Base-by-base conservation (phyloP, 495 filamentous ascomycete species). In the Daldinia vernicosa region DNA sequence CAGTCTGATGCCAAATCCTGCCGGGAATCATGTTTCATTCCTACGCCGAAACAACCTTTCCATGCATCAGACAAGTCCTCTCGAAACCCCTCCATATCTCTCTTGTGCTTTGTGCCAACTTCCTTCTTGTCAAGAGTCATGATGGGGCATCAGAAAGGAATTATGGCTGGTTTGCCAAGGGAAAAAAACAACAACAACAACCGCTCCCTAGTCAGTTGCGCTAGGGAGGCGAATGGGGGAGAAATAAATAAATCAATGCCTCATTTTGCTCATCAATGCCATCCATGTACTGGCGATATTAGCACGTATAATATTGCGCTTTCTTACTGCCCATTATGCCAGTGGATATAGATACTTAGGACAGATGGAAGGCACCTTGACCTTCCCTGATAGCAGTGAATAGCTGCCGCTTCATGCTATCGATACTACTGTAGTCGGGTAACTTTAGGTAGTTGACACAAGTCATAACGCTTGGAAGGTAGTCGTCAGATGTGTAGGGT, bases 391-490 rank as follows among this genome's bases (percentile, higher is more conserved):
- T 97, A 43, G 96, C 96, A 57, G 92, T 89, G 47, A 88, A 89
- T 33, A 99, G 82, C 76, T 90, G 90, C 72, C 89, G 84, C 61
- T 85, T 88, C 76, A 99, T 86, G 39, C 92, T 85, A 15, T 93
- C 87, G 66, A 97, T 80, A 74, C 81, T 87, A 72, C 90, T 95
- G 81, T 99, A 99, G 80, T 99, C 94, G 22, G 96, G 96, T 74
- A 99, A 85, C 80, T 99, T 99, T 70, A 99, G 91, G 78, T 99
- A 99, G 78, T 99, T 99, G 77, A 97, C 95, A 79, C 96, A 98
- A 50, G 96, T 99, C 96, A 99, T 99, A 76, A 98, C 96, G 75
- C 94, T 98, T 26, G 96, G 94, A 35, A 99, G 85, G 72, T 98
- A 98, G 80, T 98, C 96, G 77, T 99, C 96, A 3, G 95, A 96